phyloP scores from a whole-genome alignment of 1,139 yeast genomes.

The Suhomyces bokatorum region DNA sequence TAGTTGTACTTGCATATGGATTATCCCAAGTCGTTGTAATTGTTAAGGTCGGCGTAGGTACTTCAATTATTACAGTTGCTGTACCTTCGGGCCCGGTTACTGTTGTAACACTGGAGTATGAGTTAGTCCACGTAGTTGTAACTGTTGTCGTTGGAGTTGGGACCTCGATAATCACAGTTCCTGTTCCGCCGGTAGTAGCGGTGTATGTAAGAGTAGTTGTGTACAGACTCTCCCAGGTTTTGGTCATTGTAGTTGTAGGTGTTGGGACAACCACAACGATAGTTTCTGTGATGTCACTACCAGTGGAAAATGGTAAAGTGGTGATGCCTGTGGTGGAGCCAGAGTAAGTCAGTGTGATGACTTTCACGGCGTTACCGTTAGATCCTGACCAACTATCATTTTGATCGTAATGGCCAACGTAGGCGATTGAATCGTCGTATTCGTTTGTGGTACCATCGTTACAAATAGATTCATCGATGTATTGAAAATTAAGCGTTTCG shows the following conservation, averaged over 20 bases:
- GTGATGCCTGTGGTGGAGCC: constrained; percentile 23
- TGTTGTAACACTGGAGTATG: constrained; percentile 11
- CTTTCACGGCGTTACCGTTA: constrained; percentile 23
- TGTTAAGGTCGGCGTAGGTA: constrained; percentile 20
- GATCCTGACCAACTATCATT: constrained; percentile 18
- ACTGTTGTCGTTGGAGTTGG: constrained; percentile 15
- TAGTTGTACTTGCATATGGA: constrained; percentile 7
- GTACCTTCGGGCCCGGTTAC: constrained; percentile 16
- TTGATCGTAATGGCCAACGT: constrained; percentile 12
- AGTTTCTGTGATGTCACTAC: constrained; percentile 14
- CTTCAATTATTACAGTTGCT: constrained; percentile 20
- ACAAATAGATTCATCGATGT: constrained; percentile 21
- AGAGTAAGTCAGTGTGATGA: constrained; percentile 28
- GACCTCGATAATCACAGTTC: constrained; percentile 19
- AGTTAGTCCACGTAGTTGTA: constrained; percentile 5
- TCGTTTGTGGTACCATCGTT: constrained; percentile 3
- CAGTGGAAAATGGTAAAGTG: constrained; percentile 18
- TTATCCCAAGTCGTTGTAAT: constrained; percentile 14
- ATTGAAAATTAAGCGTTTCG: constrained; percentile 7
- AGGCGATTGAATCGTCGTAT: background rate
- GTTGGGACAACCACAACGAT: constrained; percentile 17
- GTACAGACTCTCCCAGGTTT: constrained; percentile 12
- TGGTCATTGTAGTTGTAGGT: constrained; percentile 15
- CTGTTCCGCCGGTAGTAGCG: constrained; percentile 15
- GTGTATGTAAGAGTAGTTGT: constrained; percentile 11